A percentile compares a stretch with the other conserved stretches of the same genome.
Evolutionary conservation across 805 yeast species (phyloP).

Genomic region (Ascoidea tarda): DNA sequence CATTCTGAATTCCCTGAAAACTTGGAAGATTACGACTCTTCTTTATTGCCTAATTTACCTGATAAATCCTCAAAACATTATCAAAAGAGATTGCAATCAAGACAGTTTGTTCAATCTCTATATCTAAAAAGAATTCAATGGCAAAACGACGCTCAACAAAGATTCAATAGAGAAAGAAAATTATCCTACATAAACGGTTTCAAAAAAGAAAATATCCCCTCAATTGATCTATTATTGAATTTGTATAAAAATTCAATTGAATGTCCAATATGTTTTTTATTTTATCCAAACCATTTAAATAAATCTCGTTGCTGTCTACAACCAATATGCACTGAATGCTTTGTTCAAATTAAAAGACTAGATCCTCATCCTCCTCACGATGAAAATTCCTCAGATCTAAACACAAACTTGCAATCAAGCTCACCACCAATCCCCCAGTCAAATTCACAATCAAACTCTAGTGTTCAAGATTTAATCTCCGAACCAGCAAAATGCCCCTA

Average conservation of each 20-base stretch:
- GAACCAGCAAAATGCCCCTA: constrained; percentile 90
- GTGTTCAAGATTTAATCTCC: constrained; percentile 56
- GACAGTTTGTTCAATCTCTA: constrained; percentile 24
- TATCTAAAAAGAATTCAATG: constrained; percentile 23
- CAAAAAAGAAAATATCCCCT: constrained; percentile 24
- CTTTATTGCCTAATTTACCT: constrained; percentile 5
- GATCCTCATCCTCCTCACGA: constrained; percentile 94
- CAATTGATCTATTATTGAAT: constrained; percentile 30
- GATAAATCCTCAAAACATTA: constrained; percentile 7
- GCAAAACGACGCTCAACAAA: constrained; percentile 22
- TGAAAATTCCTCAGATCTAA: constrained; percentile 15
- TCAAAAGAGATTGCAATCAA: constrained; percentile 27
- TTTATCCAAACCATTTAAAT: constrained; percentile 68
- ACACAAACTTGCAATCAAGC: constrained; percentile 17
- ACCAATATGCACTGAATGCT: constrained; percentile 92
- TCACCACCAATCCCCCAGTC: constrained; percentile 11
- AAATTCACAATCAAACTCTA: constrained; percentile 10
- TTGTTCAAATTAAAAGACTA: constrained; percentile 83
- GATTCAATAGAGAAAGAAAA: constrained; percentile 19
- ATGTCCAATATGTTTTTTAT: constrained; percentile 91
- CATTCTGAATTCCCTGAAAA: constrained; percentile 36
- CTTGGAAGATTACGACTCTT: constrained; percentile 16
- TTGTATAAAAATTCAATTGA: constrained; percentile 62
- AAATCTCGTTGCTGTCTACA: constrained; percentile 81
- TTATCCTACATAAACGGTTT: constrained; percentile 13